Evolutionary conservation across 2,329 filamentous ascomycete genomes (phyloP).

Genomic region (Orbilia oligospora): DNA sequence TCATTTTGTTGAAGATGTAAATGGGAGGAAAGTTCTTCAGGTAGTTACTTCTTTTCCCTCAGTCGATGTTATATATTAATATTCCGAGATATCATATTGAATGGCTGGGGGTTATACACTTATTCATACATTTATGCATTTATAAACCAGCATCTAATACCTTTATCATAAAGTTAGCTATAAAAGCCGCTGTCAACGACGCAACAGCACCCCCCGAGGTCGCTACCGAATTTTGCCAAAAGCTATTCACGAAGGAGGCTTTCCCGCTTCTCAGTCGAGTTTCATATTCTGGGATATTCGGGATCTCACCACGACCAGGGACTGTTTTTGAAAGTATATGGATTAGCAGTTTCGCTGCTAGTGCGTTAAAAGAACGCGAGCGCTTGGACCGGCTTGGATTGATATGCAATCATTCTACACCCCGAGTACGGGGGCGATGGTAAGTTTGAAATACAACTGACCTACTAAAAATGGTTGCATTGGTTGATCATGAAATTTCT

Average conservation of each 20-base stretch:
- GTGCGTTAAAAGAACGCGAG: neutral
- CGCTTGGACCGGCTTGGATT: neutral
- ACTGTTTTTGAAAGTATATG: neutral
- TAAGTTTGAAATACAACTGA: no score
- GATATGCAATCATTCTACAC: neutral
- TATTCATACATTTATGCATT: no score
- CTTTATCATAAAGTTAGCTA: neutral
- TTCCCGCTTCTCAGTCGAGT: neutral
- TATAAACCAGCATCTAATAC: neutral
- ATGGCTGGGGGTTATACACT: no score
- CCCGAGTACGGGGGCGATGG: neutral
- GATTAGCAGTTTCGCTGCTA: neutral
- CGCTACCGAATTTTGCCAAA: neutral
- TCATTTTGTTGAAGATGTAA: neutral
- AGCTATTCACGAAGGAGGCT: neutral
- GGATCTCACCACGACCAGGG: neutral
- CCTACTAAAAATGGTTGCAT: no score
- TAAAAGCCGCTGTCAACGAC: neutral
- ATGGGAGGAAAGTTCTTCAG: neutral
- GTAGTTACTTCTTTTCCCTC: neutral
- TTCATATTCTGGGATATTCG: neutral
- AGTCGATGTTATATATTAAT: no score
- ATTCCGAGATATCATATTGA: no score
- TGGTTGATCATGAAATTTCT: no score
- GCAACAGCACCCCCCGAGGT: neutral